These are phyloP conservation scores for Fagopyrum esculentum DNA, from an alignment of 148 eudicot genomes.

Conservation along the genomic window DNA sequence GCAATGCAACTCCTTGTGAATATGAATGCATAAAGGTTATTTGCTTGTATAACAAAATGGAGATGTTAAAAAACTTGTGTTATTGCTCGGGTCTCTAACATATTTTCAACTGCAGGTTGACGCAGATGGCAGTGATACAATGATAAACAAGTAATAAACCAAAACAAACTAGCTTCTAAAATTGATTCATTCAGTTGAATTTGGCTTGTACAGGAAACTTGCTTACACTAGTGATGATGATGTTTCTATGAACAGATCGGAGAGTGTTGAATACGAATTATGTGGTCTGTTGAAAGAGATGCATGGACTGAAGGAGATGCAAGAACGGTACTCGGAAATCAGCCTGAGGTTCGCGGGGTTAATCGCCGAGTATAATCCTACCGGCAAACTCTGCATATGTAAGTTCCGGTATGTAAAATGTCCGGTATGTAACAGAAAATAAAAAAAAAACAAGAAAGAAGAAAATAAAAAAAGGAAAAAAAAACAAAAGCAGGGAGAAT, in stretches of 20 bases:
- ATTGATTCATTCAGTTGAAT: neutral
- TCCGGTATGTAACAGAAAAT: too few relatives aligned
- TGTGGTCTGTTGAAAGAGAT: conserved; percentile 38
- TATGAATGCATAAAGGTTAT: conserved; percentile 30
- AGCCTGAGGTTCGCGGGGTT: conserved; percentile 98
- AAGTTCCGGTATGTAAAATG: too few relatives aligned
- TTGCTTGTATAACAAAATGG: neutral
- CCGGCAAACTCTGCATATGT: too few relatives aligned
- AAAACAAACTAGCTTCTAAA: neutral
- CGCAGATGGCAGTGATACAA: neutral
- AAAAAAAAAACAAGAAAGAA: too few relatives aligned
- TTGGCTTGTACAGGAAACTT: neutral
- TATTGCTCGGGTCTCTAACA: neutral
- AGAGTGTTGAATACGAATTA: neutral
- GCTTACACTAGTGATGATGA: neutral
- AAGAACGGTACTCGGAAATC: conserved; percentile 80
- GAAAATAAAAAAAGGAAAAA: too few relatives aligned
- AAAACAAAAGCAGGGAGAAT: too few relatives aligned
- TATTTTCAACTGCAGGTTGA: neutral
- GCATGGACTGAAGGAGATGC: conserved; percentile 80
- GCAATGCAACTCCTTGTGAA: conserved; percentile 15
- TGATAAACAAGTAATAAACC: neutral
- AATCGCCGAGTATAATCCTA: conserved; percentile 47
- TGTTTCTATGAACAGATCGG: neutral
- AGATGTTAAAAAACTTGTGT: neutral